Evolutionary conservation across 257 asterid species (phyloP).

Genomic region (Ocimum tenuiflorum): DNA sequence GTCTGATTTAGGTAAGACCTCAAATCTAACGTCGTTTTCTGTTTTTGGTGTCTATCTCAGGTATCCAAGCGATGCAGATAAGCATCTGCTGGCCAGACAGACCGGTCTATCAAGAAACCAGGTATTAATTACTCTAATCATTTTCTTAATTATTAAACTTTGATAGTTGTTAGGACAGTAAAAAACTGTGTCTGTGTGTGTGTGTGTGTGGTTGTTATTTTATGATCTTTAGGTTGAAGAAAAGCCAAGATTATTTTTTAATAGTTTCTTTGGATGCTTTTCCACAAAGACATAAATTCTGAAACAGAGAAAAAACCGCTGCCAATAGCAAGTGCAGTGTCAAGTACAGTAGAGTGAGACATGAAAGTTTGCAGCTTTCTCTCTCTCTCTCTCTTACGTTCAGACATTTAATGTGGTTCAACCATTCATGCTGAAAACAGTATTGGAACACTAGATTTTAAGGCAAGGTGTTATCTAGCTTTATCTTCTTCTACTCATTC

Average conservation of each 20-base stretch:
- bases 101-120: conserved; percentile 97
- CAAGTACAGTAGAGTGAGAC: conserved; percentile 51
- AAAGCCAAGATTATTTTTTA: conserved; percentile 15
- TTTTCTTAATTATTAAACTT: too few relatives aligned
- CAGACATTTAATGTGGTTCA: conserved; percentile 19
- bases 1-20: conserved; percentile 33
- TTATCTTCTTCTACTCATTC: conserved; percentile 6
- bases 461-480: conserved; percentile 13
- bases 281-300: conserved; percentile 46
- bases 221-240: too few relatives aligned
- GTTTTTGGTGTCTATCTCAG: conserved; percentile 70
- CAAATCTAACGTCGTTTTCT: conserved; percentile 51
- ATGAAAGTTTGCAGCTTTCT: conserved; percentile 55
- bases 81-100: conserved; percentile 97
- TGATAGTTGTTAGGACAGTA: too few relatives aligned
- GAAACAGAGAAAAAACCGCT: conserved; percentile 39
- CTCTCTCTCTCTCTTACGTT: conserved; percentile 22
- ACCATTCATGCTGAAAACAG: conserved; percentile 28
- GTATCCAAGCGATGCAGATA: conserved; percentile 99
- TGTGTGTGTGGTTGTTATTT: too few relatives aligned
- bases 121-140: conserved; percentile 28
- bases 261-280: conserved; percentile 32
- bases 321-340: conserved; percentile 31
- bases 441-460: conserved; percentile 20
- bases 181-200: too few relatives aligned